Percentiles rank a stretch among this genome's conserved stretches.
Conservation (phyloP, 2,329 filamentous ascomycete genomes). For the Exophiala dermatitidis region DNA sequence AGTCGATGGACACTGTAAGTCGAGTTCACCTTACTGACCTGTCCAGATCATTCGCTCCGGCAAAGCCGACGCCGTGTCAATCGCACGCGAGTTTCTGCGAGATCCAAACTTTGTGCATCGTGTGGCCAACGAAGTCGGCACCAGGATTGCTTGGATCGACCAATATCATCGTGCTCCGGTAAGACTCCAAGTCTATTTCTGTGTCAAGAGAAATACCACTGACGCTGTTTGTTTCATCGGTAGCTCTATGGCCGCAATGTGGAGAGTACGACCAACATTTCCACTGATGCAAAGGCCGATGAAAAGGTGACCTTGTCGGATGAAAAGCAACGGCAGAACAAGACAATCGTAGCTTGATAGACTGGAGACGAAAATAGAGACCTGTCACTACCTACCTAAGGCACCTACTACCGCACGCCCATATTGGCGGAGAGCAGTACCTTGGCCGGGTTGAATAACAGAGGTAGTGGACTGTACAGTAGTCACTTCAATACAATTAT, state of each 20-base stretch:
- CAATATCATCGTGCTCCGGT: slow-evolving; percentile 11
- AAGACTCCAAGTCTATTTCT: not conserved
- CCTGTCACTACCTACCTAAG: slow-evolving; percentile 5
- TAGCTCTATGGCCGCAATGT: slow-evolving; percentile 6
- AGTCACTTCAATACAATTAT: too few relatives aligned
- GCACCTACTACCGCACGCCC: too few relatives aligned
- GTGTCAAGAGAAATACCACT: not conserved
- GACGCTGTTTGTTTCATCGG: not conserved
- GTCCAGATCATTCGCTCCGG: not conserved
- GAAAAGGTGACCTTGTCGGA: slow-evolving; percentile 5
- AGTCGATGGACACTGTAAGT: too few relatives aligned
- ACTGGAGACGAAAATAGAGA: not conserved
- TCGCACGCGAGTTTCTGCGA: slow-evolving; percentile 9
- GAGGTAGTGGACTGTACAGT: too few relatives aligned
- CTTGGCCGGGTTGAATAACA: too few relatives aligned
- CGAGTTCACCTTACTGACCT: too few relatives aligned
- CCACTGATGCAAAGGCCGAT: slow-evolving; percentile 7
- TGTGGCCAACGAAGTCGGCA: slow-evolving; percentile 3
- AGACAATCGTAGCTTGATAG: not conserved
- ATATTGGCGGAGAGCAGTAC: too few relatives aligned
- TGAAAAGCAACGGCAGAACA: slow-evolving; percentile 1
- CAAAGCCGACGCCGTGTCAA: slow-evolving; percentile 6
- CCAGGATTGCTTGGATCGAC: slow-evolving; percentile 7
- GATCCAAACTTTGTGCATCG: slow-evolving; percentile 12
- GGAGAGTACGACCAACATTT: slow-evolving; percentile 8